phyloP scores from a whole-genome alignment of 768 basidiomycete species.

The Inosperma sp. region DNA sequence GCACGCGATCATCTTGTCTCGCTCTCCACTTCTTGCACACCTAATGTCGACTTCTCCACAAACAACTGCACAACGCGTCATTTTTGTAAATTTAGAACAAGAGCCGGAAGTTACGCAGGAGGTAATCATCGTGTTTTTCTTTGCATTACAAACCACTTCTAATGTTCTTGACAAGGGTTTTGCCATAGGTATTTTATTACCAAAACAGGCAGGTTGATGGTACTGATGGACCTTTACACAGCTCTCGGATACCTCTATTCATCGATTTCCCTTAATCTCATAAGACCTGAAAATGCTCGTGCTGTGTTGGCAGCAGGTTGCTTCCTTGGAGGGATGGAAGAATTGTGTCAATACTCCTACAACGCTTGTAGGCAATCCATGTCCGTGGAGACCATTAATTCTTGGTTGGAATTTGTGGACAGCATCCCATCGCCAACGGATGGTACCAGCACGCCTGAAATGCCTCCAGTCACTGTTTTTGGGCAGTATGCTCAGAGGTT shows the following conservation, averaged over 20 bases:
- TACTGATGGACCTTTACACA: slow-evolving; percentile 24
- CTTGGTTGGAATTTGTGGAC: slow-evolving; percentile 77
- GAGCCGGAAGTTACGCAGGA: slow-evolving; percentile 83
- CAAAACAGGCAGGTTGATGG: background rate
- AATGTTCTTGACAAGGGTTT: slow-evolving; percentile 64
- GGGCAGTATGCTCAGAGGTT: slow-evolving; percentile 73
- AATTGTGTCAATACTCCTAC: slow-evolving; percentile 76
- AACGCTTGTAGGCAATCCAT: slow-evolving; percentile 73
- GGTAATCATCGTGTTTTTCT: slow-evolving; percentile 37
- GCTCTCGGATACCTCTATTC: slow-evolving; percentile 82
- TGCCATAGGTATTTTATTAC: slow-evolving; percentile 53
- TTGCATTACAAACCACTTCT: slow-evolving; percentile 15
- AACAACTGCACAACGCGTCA: slow-evolving; percentile 56
- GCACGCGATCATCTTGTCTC: slow-evolving; percentile 82
- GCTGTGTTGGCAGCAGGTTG: slow-evolving; percentile 82
- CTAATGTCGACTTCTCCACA: slow-evolving; percentile 80
- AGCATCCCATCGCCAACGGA: slow-evolving; percentile 46
- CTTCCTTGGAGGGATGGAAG: slow-evolving; percentile 83
- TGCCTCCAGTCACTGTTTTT: slow-evolving; percentile 54
- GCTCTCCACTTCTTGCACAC: slow-evolving; percentile 83
- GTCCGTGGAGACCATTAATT: slow-evolving; percentile 64
- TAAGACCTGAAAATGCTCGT: slow-evolving; percentile 77
- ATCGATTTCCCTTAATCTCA: slow-evolving; percentile 58
- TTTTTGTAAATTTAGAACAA: slow-evolving; percentile 71
- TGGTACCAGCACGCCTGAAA: slow-evolving; percentile 47